Conservation (phyloP, 768 basidiomycete genomes). For the Coprinopsis sp. region DNA sequence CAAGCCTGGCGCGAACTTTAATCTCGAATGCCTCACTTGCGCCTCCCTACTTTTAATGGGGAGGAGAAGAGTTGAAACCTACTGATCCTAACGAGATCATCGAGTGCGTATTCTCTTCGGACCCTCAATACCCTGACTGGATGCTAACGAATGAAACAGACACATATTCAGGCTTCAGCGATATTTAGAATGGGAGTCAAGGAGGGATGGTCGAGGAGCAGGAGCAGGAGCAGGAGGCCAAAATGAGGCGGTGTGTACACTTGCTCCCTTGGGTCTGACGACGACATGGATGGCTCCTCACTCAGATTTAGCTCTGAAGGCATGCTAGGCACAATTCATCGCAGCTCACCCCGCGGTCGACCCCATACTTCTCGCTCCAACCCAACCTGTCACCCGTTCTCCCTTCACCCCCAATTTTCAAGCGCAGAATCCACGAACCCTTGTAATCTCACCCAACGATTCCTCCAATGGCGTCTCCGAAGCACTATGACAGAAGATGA, state of each 20-base stretch:
- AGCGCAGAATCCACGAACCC: constrained; percentile 70
- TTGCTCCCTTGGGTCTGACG: constrained; percentile 42
- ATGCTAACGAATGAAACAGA: constrained; percentile 30
- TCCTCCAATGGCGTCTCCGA: constrained; percentile 74
- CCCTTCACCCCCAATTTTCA: constrained; percentile 16
- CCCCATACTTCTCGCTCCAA: too few relatives aligned
- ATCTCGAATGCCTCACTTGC: constrained; percentile 44
- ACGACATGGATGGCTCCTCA: constrained; percentile 38
- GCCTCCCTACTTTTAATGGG: too few relatives aligned
- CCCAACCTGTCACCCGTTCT: too few relatives aligned
- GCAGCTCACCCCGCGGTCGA: constrained; percentile 21
- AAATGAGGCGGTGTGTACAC: too few relatives aligned
- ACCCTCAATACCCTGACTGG: background rate
- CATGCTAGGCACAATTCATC: constrained; percentile 54
- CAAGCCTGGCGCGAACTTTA: constrained; percentile 50
- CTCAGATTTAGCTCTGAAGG: constrained; percentile 45
- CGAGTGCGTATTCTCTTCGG: constrained; percentile 50
- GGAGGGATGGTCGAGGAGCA: constrained; percentile 25
- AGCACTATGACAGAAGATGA: constrained; percentile 79
- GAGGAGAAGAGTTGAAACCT: constrained; percentile 59
- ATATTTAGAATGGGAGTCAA: too few relatives aligned
- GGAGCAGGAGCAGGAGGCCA: too few relatives aligned
- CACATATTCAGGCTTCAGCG: too few relatives aligned
- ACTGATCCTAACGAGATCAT: constrained; percentile 81
- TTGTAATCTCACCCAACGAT: constrained; percentile 82